Conservation (phyloP, 306 rosid species). For the Sindora glabra region DNA sequence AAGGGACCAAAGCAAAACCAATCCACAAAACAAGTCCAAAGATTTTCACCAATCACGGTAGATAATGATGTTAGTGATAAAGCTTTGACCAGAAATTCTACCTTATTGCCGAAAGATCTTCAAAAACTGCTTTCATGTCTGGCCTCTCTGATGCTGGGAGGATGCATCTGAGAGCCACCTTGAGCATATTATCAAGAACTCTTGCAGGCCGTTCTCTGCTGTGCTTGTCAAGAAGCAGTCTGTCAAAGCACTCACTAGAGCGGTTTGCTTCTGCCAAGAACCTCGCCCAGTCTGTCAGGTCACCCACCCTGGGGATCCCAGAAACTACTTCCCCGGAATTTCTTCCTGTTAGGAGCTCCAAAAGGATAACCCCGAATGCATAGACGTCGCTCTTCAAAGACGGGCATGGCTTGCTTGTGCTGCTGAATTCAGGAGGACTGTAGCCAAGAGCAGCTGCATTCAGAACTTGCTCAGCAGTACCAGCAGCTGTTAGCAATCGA, state of each 20-base stretch:
- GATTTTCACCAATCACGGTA: conserved; percentile 2
- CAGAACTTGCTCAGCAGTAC: conserved; percentile 70
- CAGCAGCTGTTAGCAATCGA: conserved; percentile 53
- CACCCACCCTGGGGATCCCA: conserved; percentile 49
- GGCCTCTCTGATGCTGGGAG: conserved; percentile 77
- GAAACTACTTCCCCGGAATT: conserved; percentile 53
- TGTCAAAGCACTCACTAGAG: conserved; percentile 53
- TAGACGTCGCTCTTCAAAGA: conserved; percentile 74
- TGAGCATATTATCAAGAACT: conserved; percentile 49
- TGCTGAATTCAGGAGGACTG: conserved; percentile 68
- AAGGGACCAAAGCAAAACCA: conserved; percentile 8
- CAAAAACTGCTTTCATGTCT: conserved; percentile 54
- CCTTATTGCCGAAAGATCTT: conserved; percentile 50
- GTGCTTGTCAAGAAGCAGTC: conserved; percentile 28
- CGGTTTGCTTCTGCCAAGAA: conserved; percentile 41
- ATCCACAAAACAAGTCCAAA: neutral
- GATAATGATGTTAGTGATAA: conserved; percentile 26
- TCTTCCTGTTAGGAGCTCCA: conserved; percentile 68
- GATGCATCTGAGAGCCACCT: conserved; percentile 60
- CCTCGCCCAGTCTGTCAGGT: conserved; percentile 62
- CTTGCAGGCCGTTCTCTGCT: conserved; percentile 4
- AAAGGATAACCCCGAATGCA: conserved; percentile 70
- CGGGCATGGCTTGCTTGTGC: conserved; percentile 64
- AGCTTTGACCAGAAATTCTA: conserved; percentile 18
- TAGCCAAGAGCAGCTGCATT: conserved; percentile 74